Base-by-base conservation (phyloP, 345 rosid species). In the Eutrema japonicum region DNA sequence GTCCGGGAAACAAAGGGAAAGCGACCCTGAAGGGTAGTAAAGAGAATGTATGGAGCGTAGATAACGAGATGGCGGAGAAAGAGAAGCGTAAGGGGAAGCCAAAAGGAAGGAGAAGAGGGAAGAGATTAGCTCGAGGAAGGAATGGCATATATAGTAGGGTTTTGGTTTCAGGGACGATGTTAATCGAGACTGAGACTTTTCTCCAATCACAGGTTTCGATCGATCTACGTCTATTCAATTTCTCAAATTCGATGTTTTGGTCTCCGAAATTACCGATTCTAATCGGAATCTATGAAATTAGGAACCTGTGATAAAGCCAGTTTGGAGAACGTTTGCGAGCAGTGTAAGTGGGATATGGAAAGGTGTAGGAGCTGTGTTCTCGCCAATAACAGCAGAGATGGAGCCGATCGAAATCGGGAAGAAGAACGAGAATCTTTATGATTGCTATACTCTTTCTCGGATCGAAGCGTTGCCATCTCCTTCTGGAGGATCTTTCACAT, bases 321-420 rank as follows among this genome's bases (percentile, higher is more conserved):
- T 63, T 2, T 89, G 96, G 98, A 83, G 79, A 67, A 94, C 98
- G 53, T 94, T 91, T 83, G 80, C 89, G 22, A 94, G 96, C 71
- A 94, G 97, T 80, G 88, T 94, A 7, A 87, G 95, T 75, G 98
- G 97, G 79, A 85, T 88, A 79, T 94, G 98, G 98, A 89, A 94
- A 73, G 97, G 96, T 7, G 93, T 88, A 32, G 97, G 97, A 73
- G 98, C 97, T 13, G 92, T 87, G 14, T 91, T 91, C 72, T 94
- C 97, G 3, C 91, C 97, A 5, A 85, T 83, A 32, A 91, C 91
- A 37, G 95, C 87, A 29, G 88, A 94, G 78, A 89, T 94, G 93
- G 98, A 94, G 57, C 98, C 97, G 1, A 71, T 93, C 64, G 98
- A 89, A 14, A 64, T 87, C 10, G 96, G 97, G 80, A 85, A 57